Evolutionary conservation across 2,329 filamentous ascomycete genomes (phyloP).

Genomic region (Xylaria multiplex): DNA sequence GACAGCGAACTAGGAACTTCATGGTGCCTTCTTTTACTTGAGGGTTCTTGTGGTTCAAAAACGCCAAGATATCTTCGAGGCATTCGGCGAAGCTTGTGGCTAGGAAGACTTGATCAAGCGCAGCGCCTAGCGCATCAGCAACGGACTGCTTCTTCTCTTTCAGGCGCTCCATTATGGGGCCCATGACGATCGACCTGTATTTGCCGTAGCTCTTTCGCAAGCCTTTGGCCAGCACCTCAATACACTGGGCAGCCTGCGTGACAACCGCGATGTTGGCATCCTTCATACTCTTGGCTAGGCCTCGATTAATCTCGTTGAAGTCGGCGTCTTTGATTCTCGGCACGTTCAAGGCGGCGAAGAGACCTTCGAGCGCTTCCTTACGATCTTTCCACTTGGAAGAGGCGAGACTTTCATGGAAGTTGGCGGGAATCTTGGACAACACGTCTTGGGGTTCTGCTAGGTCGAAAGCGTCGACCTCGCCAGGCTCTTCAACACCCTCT

Average conservation of each 20-base stretch:
- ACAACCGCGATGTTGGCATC: conserved; percentile 97
- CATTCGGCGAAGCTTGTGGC: conserved; percentile 82
- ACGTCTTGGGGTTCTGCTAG: conserved; percentile 90
- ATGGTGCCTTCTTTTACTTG: conserved; percentile 96
- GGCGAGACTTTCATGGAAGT: conserved; percentile 83
- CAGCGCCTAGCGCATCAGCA: conserved; percentile 85
- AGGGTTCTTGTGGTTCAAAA: conserved; percentile 92
- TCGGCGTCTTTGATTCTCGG: conserved; percentile 91
- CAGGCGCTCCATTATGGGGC: conserved; percentile 90
- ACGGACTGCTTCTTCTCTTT: conserved; percentile 97
- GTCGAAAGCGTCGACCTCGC: conserved; percentile 82
- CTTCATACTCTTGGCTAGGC: conserved; percentile 96
- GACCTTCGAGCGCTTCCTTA: conserved; percentile 89
- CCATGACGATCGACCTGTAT: conserved; percentile 82
- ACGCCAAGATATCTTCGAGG: conserved; percentile 88
- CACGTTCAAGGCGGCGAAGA: conserved; percentile 80
- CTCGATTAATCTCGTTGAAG: conserved; percentile 84
- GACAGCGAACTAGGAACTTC: conserved; percentile 88
- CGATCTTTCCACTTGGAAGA: conserved; percentile 99
- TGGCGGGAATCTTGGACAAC: conserved; percentile 79
- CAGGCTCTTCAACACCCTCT: conserved; percentile 69
- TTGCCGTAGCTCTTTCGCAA: conserved; percentile 80
- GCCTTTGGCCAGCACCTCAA: conserved; percentile 88
- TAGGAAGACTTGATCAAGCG: conserved; percentile 76
- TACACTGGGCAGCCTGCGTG: conserved; percentile 90